Evolutionary conservation across 441 rosid genomes (phyloP), one percentile per base, ranked within the genome.

Genomic region (Adansonia grandidieri): DNA sequence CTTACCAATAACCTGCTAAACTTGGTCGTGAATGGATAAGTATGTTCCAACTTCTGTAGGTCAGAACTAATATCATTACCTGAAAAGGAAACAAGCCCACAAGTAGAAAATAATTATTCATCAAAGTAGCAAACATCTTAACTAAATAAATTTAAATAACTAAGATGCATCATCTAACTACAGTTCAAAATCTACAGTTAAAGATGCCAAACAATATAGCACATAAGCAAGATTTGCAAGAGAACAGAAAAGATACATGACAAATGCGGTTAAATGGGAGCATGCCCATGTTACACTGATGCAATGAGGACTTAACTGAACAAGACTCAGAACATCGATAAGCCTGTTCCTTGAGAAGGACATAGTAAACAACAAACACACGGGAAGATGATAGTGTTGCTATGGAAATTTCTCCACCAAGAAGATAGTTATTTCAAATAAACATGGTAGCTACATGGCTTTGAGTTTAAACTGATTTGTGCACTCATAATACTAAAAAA

Each of bases 1-100:
- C 97, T 86, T 89, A 96, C 99, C 97, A 92, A 76, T 85, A 92
- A 80, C 86, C 98, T 89, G 78, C 84, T 88, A 82, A 96, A 89
- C 87, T 86, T 87, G 74, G 88, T 75, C 62, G 82, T 78, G 82
- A 86, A 82, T 24, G 92, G 91, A 81, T 85, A 90, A 80, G 84
- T 81, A 82, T 76, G 86, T 75, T 86, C 87, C 86, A 87, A 80
- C 69, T 81, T 85, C 78, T 85, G 75, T 57, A 86, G 74, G 19
- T 86, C 86, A 74, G 91, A 82, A 82, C 67, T 83, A 56, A 73
- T 70, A 32, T 54, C 78, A 71, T 83, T 82, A 62, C 80, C 93
- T 90, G 93, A 77, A 19, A 63, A 70, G 19, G 32, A 79, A 80
- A 80, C 47, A 61, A 64, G 42, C 64, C 82, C 58, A 84, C 78